A percentile compares a stretch with the other conserved stretches of the same genome.
phyloP scores from a whole-genome alignment of 345 rosid genomes.

The Noccaea caerulescens region DNA sequence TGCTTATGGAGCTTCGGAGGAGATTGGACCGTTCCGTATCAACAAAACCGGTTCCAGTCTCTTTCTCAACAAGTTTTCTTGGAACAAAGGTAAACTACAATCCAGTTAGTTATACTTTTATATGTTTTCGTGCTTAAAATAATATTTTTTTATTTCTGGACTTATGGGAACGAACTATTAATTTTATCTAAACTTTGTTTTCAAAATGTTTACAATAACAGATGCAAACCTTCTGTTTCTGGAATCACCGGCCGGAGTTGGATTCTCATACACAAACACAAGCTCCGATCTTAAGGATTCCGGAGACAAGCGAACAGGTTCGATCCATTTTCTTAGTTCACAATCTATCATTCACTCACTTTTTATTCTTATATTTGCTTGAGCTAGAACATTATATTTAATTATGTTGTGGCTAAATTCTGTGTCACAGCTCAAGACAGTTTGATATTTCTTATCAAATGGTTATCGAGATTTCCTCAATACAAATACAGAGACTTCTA shows the following conservation, averaged over 20 bases:
- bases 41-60: constrained; percentile 67
- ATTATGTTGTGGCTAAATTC: not conserved
- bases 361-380: not conserved
- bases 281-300: constrained; percentile 67
- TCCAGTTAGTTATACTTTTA: not conserved
- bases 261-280: constrained; percentile 91
- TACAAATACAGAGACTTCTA: constrained; percentile 80
- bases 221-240: constrained; percentile 88
- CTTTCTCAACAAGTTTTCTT: constrained; percentile 65
- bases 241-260: constrained; percentile 97
- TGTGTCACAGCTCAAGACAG: constrained; percentile 72
- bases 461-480: constrained; percentile 92
- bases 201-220: constrained; percentile 39
- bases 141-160: not conserved
- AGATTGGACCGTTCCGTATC: constrained; percentile 91
- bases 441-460: constrained; percentile 66
- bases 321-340: not conserved
- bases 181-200: constrained; percentile 25
- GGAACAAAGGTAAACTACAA: constrained; percentile 62
- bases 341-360: not conserved
- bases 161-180: not conserved
- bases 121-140: not conserved
- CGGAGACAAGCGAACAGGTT: constrained; percentile 85
- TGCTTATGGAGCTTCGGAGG: constrained; percentile 97
- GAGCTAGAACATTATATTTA: not conserved